These are phyloP conservation scores for Darksidea phi DNA, from an alignment of 495 filamentous ascomycete species.

Conservation along the genomic window DNA sequence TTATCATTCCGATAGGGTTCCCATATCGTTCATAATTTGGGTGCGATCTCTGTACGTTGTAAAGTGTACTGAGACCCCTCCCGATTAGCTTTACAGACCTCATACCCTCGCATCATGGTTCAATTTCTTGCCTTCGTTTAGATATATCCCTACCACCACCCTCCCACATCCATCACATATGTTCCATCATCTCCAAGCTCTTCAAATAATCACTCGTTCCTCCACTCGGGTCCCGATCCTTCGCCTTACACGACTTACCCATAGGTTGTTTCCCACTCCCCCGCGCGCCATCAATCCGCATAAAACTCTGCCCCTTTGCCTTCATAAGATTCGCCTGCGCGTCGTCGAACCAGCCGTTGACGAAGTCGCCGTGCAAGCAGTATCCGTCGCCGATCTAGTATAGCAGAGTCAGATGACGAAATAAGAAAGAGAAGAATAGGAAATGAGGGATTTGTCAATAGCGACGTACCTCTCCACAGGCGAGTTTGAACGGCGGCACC, in stretches of 20 bases:
- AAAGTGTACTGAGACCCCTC: no score
- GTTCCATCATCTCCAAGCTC: slow-evolving; percentile 27
- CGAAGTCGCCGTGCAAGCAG: slow-evolving; percentile 28
- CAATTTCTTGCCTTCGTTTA: no score
- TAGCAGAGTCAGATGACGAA: no score
- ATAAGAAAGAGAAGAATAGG: not conserved
- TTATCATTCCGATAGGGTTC: no score
- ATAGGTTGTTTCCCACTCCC: slow-evolving; percentile 14
- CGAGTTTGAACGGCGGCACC: slow-evolving; percentile 20
- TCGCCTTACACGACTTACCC: slow-evolving; percentile 11
- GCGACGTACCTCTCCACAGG: slow-evolving; percentile 18
- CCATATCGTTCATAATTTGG: no score
- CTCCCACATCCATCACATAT: no score
- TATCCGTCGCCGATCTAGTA: slow-evolving; percentile 23
- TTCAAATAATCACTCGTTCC: slow-evolving; percentile 22
- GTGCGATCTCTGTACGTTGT: no score
- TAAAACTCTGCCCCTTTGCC: slow-evolving; percentile 23
- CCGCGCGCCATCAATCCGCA: slow-evolving; percentile 20
- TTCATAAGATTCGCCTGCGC: slow-evolving; percentile 16
- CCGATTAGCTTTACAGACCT: no score
- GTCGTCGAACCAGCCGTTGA: slow-evolving; percentile 27
- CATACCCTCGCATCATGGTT: no score
- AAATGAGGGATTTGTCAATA: not conserved
- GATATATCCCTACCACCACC: no score
- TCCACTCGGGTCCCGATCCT: slow-evolving; percentile 5